phyloP scores from a whole-genome alignment of 2,329 filamentous ascomycete genomes.

The Lasiodiplodia sp. region DNA sequence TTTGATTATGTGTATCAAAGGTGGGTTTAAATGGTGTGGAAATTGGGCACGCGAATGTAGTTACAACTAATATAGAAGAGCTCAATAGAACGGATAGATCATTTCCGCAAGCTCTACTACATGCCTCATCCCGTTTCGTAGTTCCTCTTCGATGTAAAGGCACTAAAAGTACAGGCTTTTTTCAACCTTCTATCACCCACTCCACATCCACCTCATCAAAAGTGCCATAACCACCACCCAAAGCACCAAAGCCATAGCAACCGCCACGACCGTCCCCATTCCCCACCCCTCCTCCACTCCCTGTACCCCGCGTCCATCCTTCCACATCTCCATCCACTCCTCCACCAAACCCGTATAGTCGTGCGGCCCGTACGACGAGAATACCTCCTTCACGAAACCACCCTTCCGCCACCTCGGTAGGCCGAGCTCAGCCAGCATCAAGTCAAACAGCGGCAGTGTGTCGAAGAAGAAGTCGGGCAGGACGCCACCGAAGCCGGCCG shows the following conservation, averaged over 20 bases:
- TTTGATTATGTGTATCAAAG: no score
- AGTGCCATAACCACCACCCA: neutral
- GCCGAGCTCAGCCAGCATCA: constrained; percentile 8
- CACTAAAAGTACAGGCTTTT: no score
- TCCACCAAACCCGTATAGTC: constrained; percentile 40
- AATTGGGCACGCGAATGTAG: no score
- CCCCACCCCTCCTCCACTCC: no score
- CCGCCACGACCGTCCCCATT: neutral
- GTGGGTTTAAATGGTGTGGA: no score
- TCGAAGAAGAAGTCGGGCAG: constrained; percentile 44
- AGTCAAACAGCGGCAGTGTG: constrained; percentile 37
- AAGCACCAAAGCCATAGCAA: neutral
- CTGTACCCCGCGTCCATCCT: neutral
- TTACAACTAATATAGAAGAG: no score
- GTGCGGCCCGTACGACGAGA: constrained; percentile 37
- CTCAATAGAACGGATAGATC: no score
- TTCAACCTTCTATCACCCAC: no score
- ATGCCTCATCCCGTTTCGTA: no score
- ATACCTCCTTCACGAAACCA: constrained; percentile 36
- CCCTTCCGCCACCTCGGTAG: constrained; percentile 35
- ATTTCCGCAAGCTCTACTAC: no score
- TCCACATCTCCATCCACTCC: constrained; percentile 33
- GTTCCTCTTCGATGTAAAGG: no score
- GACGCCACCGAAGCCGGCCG: constrained; percentile 39
- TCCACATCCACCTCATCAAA: neutral